These are phyloP conservation scores for Pichia sp. DNA, from an alignment of 1,139 yeast genomes.

Conservation along the genomic window DNA sequence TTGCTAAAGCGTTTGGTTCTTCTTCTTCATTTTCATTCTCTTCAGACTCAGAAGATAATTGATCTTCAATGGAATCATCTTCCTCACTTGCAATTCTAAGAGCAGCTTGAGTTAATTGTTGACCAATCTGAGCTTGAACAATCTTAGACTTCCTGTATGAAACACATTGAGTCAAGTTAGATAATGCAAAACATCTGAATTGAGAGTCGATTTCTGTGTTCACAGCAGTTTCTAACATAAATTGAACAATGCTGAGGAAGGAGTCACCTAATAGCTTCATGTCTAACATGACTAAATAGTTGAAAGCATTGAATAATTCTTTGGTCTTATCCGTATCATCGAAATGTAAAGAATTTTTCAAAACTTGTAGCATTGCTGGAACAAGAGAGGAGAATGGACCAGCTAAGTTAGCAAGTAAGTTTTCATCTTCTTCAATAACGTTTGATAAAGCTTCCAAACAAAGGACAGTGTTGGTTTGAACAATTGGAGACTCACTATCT, in stretches of 20 bases:
- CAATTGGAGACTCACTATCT: slow-evolving; percentile 61
- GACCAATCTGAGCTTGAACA: slow-evolving; percentile 65
- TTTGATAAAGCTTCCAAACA: slow-evolving; percentile 75
- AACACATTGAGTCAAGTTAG: slow-evolving; percentile 74
- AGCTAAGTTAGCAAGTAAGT: slow-evolving; percentile 41
- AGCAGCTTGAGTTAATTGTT: slow-evolving; percentile 67
- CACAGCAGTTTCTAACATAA: slow-evolving; percentile 69
- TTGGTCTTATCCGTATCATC: slow-evolving; percentile 69
- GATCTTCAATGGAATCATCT: slow-evolving; percentile 68
- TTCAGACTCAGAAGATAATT: slow-evolving; percentile 71
- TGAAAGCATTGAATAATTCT: slow-evolving; percentile 79
- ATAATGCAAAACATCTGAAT: slow-evolving; percentile 74
- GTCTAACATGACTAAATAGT: slow-evolving; percentile 70
- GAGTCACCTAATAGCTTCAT: slow-evolving; percentile 73
- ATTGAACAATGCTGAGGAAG: slow-evolving; percentile 58
- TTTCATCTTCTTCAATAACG: slow-evolving; percentile 47
- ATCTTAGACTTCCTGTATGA: slow-evolving; percentile 65
- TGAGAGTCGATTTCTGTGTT: slow-evolving; percentile 70
- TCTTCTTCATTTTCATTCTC: slow-evolving; percentile 91
- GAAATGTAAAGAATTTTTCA: slow-evolving; percentile 63
- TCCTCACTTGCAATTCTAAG: slow-evolving; percentile 76
- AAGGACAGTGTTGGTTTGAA: slow-evolving; percentile 76
- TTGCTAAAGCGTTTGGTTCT: slow-evolving; percentile 69
- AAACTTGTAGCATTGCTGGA: slow-evolving; percentile 76
- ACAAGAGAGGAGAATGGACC: slow-evolving; percentile 57